phyloP scores from a whole-genome alignment of 129 eudicot species.

The Pittosporum tobira region DNA sequence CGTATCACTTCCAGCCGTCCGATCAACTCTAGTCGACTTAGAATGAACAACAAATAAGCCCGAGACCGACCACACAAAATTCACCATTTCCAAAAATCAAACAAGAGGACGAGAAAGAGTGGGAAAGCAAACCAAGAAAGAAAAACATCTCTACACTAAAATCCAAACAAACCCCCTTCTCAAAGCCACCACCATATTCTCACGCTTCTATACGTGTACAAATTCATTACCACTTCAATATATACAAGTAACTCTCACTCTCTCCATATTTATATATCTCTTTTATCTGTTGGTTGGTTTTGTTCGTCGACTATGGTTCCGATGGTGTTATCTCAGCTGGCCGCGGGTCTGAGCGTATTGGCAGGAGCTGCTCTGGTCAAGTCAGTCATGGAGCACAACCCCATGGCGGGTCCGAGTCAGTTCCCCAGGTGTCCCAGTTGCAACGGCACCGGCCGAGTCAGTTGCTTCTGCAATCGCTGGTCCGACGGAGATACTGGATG shows the following conservation, averaged over 20 bases:
- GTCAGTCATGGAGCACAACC: slow-evolving; percentile 48
- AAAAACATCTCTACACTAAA: background rate
- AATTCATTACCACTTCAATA: background rate
- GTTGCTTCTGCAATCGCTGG: slow-evolving; percentile 78
- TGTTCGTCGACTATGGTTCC: slow-evolving; percentile 36
- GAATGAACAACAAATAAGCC: too few species aligned
- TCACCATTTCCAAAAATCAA: too few species aligned
- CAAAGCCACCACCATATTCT: too few species aligned
- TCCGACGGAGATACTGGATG: slow-evolving; percentile 89
- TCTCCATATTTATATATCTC: too few species aligned
- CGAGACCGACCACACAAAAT: too few species aligned
- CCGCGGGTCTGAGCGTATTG: slow-evolving; percentile 59
- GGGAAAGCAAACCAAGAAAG: too few species aligned
- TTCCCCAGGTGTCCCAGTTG: slow-evolving; percentile 67
- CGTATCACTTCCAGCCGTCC: too few species aligned
- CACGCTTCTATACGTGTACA: slow-evolving; percentile 2
- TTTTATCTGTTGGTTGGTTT: too few species aligned
- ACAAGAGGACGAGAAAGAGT: too few species aligned
- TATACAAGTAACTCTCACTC: too few species aligned
- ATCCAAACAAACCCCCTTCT: too few species aligned
- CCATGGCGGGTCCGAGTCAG: slow-evolving; percentile 55
- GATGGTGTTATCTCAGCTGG: slow-evolving; percentile 54
- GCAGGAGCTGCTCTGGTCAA: slow-evolving; percentile 76
- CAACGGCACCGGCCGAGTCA: slow-evolving; percentile 77
- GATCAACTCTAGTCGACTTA: too few species aligned